Evolutionary conservation across 805 yeast genomes (phyloP).

Genomic region (Schizosaccharomyces lindneri): DNA sequence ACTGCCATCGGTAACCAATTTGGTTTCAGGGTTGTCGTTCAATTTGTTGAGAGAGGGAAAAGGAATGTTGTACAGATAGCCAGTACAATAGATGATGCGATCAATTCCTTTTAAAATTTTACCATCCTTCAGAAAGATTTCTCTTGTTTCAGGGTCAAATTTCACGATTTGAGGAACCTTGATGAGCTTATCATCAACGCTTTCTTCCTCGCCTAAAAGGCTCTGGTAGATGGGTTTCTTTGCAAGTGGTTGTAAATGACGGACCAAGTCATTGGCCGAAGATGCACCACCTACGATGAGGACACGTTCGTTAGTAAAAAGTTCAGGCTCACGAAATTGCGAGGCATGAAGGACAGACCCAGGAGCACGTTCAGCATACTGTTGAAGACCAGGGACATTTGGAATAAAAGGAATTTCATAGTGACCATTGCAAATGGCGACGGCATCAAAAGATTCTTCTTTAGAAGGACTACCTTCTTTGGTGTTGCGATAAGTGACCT

Average conservation of each 20-base stretch:
- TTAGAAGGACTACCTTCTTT: neutral
- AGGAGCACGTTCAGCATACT: constrained; percentile 23
- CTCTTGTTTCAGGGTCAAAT: neutral
- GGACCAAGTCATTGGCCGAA: constrained; percentile 50
- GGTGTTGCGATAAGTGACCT: neutral
- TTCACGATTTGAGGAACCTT: neutral
- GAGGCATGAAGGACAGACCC: constrained; percentile 32
- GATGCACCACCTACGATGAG: constrained; percentile 48
- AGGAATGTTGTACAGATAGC: constrained; percentile 44
- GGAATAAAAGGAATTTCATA: constrained; percentile 40
- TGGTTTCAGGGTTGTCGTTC: constrained; percentile 10
- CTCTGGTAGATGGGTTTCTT: constrained; percentile 7
- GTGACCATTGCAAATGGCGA: constrained; percentile 40
- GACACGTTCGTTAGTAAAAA: constrained; percentile 18
- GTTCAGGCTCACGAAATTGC: constrained; percentile 24
- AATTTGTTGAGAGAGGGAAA: constrained; percentile 13
- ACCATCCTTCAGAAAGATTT: constrained; percentile 27
- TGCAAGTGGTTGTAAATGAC: constrained; percentile 26
- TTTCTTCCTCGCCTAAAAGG: neutral
- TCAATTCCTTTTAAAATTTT: constrained; percentile 24
- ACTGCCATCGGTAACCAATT: constrained; percentile 21
- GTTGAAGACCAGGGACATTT: constrained; percentile 25
- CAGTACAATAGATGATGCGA: constrained; percentile 43
- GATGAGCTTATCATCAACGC: neutral
- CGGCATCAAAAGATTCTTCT: constrained; percentile 25